Percentiles rank a stretch among this genome's conserved stretches.
Conservation (phyloP, 2,329 filamentous ascomycete genomes). For the Oidium heveae region DNA sequence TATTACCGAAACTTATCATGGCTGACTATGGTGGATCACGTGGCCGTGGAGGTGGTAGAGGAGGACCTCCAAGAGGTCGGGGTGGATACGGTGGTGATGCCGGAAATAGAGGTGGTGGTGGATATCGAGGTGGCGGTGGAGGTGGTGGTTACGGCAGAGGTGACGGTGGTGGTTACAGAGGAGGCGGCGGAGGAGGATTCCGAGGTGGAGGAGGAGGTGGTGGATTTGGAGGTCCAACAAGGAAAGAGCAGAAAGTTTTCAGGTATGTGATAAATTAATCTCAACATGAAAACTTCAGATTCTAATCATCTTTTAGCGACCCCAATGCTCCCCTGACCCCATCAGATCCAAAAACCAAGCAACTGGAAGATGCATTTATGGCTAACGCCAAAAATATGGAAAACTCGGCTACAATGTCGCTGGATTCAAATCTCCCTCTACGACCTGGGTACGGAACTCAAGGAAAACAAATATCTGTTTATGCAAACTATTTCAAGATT, state of each 20-base stretch:
- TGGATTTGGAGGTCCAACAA: constrained; percentile 11
- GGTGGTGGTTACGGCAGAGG: constrained; percentile 11
- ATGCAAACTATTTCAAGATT: constrained; percentile 6
- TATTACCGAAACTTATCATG: background rate
- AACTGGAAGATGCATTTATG: background rate
- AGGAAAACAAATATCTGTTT: constrained; percentile 3
- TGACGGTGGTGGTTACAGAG: constrained; percentile 9
- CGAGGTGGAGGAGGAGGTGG: constrained; percentile 8
- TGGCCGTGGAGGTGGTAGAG: background rate
- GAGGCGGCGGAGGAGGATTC: constrained; percentile 12
- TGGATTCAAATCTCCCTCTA: constrained; percentile 1
- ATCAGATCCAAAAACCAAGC: background rate
- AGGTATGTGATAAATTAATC: constrained; percentile 4
- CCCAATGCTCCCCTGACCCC: background rate
- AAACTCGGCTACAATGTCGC: constrained; percentile 2
- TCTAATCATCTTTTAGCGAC: background rate
- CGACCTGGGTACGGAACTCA: constrained; percentile 5
- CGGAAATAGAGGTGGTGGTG: background rate
- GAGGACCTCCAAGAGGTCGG: background rate
- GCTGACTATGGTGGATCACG: background rate
- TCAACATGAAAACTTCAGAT: background rate
- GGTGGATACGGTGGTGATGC: background rate
- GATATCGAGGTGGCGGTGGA: constrained; percentile 7
- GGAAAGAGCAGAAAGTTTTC: constrained; percentile 7
- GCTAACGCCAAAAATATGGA: background rate